These are phyloP conservation scores for Ophiosphaerella narmari DNA, from an alignment of 2,329 filamentous ascomycete species.

Conservation along the genomic window DNA sequence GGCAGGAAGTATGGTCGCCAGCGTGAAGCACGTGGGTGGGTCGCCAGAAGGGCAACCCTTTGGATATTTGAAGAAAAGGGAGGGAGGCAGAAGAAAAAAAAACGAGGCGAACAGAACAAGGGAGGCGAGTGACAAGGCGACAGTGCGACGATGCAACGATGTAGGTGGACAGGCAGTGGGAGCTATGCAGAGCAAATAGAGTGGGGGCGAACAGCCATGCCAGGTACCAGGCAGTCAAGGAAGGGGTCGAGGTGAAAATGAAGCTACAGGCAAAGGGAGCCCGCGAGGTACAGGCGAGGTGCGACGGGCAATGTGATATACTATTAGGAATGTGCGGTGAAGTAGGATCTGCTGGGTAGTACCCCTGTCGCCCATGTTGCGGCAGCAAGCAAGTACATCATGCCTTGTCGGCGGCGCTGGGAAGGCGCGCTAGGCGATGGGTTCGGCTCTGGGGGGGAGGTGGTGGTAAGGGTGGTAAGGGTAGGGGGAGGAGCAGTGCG, in stretches of 20 bases:
- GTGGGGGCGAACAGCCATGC: constrained; percentile 26
- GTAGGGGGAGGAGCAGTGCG: no score
- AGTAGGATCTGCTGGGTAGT: constrained; percentile 27
- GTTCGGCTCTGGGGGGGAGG: background rate
- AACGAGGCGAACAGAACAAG: background rate
- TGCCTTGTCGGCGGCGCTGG: constrained; percentile 31
- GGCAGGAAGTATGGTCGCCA: constrained; percentile 46
- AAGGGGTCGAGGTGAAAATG: background rate
- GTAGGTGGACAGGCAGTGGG: no score
- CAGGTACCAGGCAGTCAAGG: constrained; percentile 7
- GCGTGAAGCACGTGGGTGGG: constrained; percentile 33
- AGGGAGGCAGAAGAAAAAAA: background rate
- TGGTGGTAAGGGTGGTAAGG: no score
- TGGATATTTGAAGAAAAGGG: constrained; percentile 1
- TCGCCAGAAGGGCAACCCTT: constrained; percentile 35
- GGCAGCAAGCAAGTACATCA: constrained; percentile 28
- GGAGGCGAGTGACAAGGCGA: no score
- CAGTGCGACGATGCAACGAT: no score
- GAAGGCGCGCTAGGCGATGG: constrained; percentile 23
- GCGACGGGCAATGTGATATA: constrained; percentile 38
- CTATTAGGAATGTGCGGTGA: constrained; percentile 35
- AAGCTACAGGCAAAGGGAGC: constrained; percentile 13
- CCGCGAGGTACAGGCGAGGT: constrained; percentile 20
- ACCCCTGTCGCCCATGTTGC: constrained; percentile 31
- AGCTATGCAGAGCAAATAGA: background rate